Conservation (phyloP, 2,329 filamentous ascomycete genomes). For the Acarospora socialis region DNA sequence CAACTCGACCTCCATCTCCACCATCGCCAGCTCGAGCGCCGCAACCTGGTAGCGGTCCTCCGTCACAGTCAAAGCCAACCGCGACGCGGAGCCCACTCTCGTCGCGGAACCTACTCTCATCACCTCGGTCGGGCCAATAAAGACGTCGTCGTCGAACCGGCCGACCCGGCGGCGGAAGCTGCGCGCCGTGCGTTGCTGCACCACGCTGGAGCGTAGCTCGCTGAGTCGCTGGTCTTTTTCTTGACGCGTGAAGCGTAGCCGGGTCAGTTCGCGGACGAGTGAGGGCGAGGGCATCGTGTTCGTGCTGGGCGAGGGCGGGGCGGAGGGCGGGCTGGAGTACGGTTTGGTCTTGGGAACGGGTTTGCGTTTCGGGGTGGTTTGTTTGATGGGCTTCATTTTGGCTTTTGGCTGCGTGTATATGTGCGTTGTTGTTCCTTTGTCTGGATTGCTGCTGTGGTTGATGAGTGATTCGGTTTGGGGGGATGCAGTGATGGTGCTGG, state of each 20-base stretch:
- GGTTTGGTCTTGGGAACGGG: neutral
- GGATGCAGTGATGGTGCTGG: too few relatives aligned
- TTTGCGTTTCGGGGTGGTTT: neutral
- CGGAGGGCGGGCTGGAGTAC: neutral
- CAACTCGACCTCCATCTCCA: conserved; percentile 1
- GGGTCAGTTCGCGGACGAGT: neutral
- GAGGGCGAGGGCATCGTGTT: neutral
- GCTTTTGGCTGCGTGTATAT: neutral
- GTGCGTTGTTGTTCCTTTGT: neutral
- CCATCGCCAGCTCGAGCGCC: neutral
- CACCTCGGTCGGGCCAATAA: neutral
- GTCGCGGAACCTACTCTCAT: neutral
- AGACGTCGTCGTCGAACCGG: neutral
- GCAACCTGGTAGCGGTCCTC: neutral
- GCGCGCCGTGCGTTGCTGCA: too few relatives aligned
- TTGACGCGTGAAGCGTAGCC: neutral
- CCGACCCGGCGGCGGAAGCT: neutral
- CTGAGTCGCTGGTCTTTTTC: neutral
- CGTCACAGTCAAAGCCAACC: neutral
- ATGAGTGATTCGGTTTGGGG: too few relatives aligned
- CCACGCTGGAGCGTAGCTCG: too few relatives aligned
- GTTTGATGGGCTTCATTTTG: neutral
- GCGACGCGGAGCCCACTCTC: neutral
- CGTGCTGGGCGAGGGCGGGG: neutral
- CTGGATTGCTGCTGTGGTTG: neutral